Percentiles rank a stretch among this genome's conserved stretches.
Conservation (phyloP, 2,329 filamentous ascomycete species). For the Penicillium expansum region DNA sequence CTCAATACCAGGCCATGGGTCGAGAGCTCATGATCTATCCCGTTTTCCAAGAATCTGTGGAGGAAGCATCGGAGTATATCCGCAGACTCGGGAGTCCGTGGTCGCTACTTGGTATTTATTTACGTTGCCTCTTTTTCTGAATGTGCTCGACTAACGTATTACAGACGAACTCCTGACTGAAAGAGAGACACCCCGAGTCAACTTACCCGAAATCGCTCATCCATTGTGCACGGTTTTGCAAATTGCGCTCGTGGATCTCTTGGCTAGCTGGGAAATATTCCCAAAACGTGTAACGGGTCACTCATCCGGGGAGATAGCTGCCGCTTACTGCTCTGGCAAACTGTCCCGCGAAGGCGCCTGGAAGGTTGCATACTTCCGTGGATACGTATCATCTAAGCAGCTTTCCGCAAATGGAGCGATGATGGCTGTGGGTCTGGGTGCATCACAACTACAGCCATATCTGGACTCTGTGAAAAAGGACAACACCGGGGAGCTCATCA, state of each 20-base stretch:
- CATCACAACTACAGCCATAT: slow-evolving; percentile 14
- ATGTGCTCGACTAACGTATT: not conserved
- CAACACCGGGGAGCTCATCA: slow-evolving; percentile 20
- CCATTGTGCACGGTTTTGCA: slow-evolving; percentile 32
- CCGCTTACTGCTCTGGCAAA: slow-evolving; percentile 47
- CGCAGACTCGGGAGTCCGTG: slow-evolving; percentile 24
- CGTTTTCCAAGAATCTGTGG: slow-evolving; percentile 20
- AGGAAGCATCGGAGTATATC: slow-evolving; percentile 25
- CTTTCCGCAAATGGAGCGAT: slow-evolving; percentile 25
- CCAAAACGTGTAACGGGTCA: slow-evolving; percentile 30
- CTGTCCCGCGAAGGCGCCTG: slow-evolving; percentile 28
- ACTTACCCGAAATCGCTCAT: slow-evolving; percentile 29
- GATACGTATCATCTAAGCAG: slow-evolving; percentile 24
- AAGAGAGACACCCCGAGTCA: slow-evolving; percentile 19
- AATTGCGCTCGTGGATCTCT: slow-evolving; percentile 31
- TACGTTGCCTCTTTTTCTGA: not conserved
- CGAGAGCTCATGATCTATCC: slow-evolving; percentile 28
- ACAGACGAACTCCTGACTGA: slow-evolving; percentile 27
- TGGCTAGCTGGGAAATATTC: slow-evolving; percentile 25
- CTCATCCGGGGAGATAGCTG: slow-evolving; percentile 40
- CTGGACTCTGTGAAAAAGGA: slow-evolving; percentile 14
- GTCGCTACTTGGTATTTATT: slow-evolving; percentile 21
- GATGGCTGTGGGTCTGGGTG: slow-evolving; percentile 29
- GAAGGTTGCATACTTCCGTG: slow-evolving; percentile 31
- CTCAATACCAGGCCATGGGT: slow-evolving; percentile 39